Conservation (phyloP, 139 green algal genomes). For the Micractinium sp. region DNA sequence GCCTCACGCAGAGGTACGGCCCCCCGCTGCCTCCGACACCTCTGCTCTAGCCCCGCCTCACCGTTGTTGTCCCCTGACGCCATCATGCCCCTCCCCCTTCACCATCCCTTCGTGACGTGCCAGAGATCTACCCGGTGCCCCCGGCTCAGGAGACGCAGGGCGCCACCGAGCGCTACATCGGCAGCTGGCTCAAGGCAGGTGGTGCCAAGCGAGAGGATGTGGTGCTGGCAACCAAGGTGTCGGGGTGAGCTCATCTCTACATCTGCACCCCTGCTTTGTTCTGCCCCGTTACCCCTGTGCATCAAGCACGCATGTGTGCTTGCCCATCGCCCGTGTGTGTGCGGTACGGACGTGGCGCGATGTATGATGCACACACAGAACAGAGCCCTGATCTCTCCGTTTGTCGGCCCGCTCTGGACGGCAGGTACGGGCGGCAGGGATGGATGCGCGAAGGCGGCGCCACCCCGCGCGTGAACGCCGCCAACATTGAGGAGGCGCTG, state of each 20-base stretch:
- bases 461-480: conserved; percentile 52
- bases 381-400: no score
- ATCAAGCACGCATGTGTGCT: no score
- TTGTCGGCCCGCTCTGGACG: no score
- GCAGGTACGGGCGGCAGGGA: conserved; percentile 57
- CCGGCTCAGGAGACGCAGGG: conserved; percentile 71
- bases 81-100: not conserved
- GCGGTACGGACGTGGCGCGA: no score
- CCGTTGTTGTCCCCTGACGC: no score
- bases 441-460: conserved; percentile 66
- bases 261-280: no score
- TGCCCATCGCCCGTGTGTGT: no score
- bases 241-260: not conserved
- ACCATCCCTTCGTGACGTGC: not conserved
- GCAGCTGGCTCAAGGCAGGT: conserved; percentile 76
- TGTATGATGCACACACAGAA: no score
- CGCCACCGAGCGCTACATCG: conserved; percentile 85
- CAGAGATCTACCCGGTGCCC: conserved; percentile 85
- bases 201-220: conserved; percentile 68
- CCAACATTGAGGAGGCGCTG: conserved; percentile 78
- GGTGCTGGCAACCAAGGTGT: conserved; percentile 89
- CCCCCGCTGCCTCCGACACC: no score
- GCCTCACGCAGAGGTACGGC: no score
- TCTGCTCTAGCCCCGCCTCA: no score
- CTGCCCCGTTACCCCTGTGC: not conserved